Evolutionary conservation across 805 yeast species (phyloP), one percentile per base, ranked within the genome.

Genomic region (Lachancea thermotolerans): DNA sequence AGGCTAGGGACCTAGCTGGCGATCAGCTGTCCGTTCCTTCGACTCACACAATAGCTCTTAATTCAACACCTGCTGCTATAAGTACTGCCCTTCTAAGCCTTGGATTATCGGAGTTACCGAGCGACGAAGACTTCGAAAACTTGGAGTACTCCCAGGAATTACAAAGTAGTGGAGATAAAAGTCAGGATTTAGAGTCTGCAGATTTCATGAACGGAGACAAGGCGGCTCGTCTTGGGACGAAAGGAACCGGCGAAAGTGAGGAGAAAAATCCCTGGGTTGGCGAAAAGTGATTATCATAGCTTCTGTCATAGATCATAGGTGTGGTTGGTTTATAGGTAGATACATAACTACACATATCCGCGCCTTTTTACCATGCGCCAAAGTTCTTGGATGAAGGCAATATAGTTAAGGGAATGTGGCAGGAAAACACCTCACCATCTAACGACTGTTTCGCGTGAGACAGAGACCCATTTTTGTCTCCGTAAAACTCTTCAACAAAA

Each of bases 321-420:
- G n/a, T n/a, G n/a, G n/a, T n/a, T n/a, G n/a, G n/a, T n/a, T n/a
- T 36, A 10, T 36, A 11, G 3, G 34, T 12, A 10, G 2, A 15
- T 30, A 30, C 8, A 14, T 4, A 21, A 4, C 7, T 21, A 21
- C 7, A 21, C 25, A 21, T 21, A 21, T 21, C 7, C 7, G 7
- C 25, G 25, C 6, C 25, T 21, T 8, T 36, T 37, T 64, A 63
- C 60, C 75, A 66, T 7, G 80, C 81, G 33, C 77, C 77, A 49
- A 73, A 69, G 49, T 70, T 73, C 35, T 67, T 65, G 32, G 71
- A 65, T 4, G 75, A 60, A 1, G 80, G 78, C 14, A 74, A 50
- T 1, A 77, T 65, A 18, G 62, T 57, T 1, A 77, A 33, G 1
- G 81, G 80, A 5, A 77, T 55, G 35, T 71, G 62, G 42, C 75